phyloP scores from a whole-genome alignment of 129 eudicot genomes.

The Ambrosia trifida region DNA sequence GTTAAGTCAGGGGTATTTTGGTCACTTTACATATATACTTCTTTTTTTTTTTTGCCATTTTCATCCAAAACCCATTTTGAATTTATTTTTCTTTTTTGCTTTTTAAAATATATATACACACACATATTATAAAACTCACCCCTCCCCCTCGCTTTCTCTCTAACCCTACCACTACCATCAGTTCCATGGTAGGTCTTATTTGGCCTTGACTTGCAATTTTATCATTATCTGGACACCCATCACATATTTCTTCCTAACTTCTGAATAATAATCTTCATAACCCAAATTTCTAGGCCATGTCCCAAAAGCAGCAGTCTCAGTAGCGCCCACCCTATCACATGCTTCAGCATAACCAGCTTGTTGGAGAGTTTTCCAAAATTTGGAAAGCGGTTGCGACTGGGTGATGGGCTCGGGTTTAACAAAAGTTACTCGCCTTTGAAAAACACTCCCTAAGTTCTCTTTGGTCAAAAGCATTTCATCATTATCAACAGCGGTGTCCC shows the following conservation, averaged over 20 bases:
- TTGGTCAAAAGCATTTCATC: conserved; percentile 41
- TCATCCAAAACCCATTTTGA: no score
- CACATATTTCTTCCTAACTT: conserved; percentile 64
- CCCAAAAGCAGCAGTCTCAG: conserved; percentile 65
- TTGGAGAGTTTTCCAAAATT: conserved; percentile 45
- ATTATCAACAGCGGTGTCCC: conserved; percentile 52
- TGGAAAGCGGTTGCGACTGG: conserved; percentile 53
- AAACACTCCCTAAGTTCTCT: conserved; percentile 26
- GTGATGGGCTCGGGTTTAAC: conserved; percentile 37
- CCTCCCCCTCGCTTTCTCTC: no score
- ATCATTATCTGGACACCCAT: conserved; percentile 71
- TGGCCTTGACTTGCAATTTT: conserved; percentile 59
- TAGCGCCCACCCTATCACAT: conserved; percentile 60
- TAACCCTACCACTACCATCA: no score
- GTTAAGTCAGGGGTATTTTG: no score
- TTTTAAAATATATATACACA: no score
- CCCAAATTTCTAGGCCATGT: conserved; percentile 16
- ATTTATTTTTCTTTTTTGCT: no score
- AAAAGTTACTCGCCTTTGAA: conserved; percentile 33
- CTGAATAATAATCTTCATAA: conserved; percentile 54
- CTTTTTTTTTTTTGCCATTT: no score
- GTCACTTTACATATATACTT: no score
- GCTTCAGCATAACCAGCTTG: conserved; percentile 17
- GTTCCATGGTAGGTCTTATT: no score
- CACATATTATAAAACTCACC: no score